Evolutionary conservation across 2,329 filamentous ascomycete genomes (phyloP).

Genomic region (Trichoderma atroviride): DNA sequence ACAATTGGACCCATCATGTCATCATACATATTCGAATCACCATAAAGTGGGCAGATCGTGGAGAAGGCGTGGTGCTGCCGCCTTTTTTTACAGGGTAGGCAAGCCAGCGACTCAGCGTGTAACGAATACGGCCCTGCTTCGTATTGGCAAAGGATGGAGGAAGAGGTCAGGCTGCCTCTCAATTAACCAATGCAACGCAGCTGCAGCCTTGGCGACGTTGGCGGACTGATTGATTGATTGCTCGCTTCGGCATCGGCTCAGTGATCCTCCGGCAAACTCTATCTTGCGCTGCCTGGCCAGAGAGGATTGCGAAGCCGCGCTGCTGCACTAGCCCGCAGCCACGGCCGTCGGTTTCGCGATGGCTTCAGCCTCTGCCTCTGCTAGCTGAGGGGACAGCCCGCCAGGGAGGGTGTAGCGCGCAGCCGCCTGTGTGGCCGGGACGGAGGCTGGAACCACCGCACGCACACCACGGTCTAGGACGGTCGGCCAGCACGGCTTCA

Average conservation of each 20-base stretch:
- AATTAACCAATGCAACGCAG: background rate
- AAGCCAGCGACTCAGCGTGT: background rate
- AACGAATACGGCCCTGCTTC: background rate
- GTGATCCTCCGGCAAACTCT: conserved; percentile 19
- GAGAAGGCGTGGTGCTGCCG: background rate
- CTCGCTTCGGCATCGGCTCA: conserved; percentile 18
- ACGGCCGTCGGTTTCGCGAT: conserved; percentile 1
- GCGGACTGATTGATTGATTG: background rate
- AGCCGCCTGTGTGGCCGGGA: conserved; percentile 9
- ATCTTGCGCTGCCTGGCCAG: background rate
- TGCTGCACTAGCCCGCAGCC: conserved; percentile 10
- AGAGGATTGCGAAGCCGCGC: background rate
- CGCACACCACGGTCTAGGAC: background rate
- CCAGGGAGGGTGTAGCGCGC: conserved; percentile 4
- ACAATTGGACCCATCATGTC: background rate
- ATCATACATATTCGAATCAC: conserved; percentile 9
- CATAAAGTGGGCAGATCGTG: conserved; percentile 15
- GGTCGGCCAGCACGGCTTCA: conserved; percentile 4
- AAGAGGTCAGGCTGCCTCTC: background rate
- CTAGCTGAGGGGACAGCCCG: background rate
- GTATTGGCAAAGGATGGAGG: background rate
- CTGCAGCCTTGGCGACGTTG: background rate
- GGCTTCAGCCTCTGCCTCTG: conserved; percentile 6
- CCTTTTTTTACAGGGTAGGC: conserved; percentile 1
- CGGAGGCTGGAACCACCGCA: background rate